phyloP scores from a whole-genome alignment of 495 filamentous ascomycete genomes.

The Penicillium egyptiacum region DNA sequence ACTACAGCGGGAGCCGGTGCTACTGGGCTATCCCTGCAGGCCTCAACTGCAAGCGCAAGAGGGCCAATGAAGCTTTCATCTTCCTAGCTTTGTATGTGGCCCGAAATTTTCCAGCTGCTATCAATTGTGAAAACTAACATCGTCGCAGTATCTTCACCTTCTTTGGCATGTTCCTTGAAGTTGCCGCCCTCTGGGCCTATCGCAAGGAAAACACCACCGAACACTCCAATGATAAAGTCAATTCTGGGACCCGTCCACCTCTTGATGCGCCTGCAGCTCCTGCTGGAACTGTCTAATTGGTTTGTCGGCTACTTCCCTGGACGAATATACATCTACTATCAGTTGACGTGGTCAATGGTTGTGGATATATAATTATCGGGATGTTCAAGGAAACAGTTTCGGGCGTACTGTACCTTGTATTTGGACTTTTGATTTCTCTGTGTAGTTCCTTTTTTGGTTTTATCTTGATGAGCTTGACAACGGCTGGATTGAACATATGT shows the following conservation, averaged over 20 bases:
- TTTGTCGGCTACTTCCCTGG: not conserved
- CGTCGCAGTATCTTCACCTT: slow-evolving; percentile 41
- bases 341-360: not conserved
- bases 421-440: not conserved
- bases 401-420: not conserved
- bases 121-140: not conserved
- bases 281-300: slow-evolving; percentile 17
- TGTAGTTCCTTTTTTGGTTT: not conserved
- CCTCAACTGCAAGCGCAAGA: slow-evolving; percentile 35
- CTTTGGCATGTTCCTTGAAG: slow-evolving; percentile 55
- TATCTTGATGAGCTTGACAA: not conserved
- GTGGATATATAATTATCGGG: not conserved
- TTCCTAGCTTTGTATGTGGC: slow-evolving; percentile 61
- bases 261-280: slow-evolving; percentile 35
- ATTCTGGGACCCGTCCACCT: slow-evolving; percentile 19
- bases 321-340: not conserved
- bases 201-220: slow-evolving; percentile 25
- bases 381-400: not conserved
- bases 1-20: slow-evolving; percentile 48
- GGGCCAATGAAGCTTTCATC: slow-evolving; percentile 58
- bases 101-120: not conserved
- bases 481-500: slow-evolving; percentile 6
- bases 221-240: slow-evolving; percentile 24
- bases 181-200: slow-evolving; percentile 50
- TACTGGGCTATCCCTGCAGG: slow-evolving; percentile 33